Conservation (phyloP, 2,329 filamentous ascomycete genomes). For the Verticillium klebahnii region DNA sequence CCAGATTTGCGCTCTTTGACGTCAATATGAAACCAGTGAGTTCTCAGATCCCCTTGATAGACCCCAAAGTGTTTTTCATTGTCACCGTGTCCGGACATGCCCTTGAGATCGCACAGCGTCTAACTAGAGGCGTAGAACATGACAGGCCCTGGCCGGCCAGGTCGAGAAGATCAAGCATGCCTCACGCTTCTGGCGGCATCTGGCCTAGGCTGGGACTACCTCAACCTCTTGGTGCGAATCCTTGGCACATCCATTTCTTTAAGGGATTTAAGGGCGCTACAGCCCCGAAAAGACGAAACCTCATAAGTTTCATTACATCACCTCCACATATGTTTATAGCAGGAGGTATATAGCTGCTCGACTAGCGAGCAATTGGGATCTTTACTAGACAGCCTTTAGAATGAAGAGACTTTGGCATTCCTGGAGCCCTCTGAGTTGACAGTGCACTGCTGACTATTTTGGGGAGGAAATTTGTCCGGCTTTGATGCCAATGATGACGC, state of each 20-base stretch:
- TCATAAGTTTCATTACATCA: too few relatives aligned
- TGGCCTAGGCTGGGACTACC: slow-evolving; percentile 37
- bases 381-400: too few relatives aligned
- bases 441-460: too few relatives aligned
- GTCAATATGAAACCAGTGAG: slow-evolving; percentile 48
- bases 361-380: too few relatives aligned
- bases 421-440: too few relatives aligned
- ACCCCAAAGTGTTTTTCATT: not conserved
- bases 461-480: too few relatives aligned
- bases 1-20: slow-evolving; percentile 42
- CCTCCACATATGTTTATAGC: too few relatives aligned
- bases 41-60: not conserved
- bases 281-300: not conserved
- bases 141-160: slow-evolving; percentile 38
- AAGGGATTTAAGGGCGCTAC: not conserved
- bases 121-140: slow-evolving; percentile 14
- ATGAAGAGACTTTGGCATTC: too few relatives aligned
- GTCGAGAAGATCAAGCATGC: slow-evolving; percentile 42
- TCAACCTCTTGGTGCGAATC: slow-evolving; percentile 29
- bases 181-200: slow-evolving; percentile 37
- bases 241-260: slow-evolving; percentile 11
- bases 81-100: too few relatives aligned
- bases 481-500: too few relatives aligned
- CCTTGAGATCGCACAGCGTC: not conserved
- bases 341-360: too few relatives aligned